Percentiles rank a stretch among this genome's conserved stretches.
Conservation (phyloP, 495 filamentous ascomycete species). For the Hypoxylon rickii region DNA sequence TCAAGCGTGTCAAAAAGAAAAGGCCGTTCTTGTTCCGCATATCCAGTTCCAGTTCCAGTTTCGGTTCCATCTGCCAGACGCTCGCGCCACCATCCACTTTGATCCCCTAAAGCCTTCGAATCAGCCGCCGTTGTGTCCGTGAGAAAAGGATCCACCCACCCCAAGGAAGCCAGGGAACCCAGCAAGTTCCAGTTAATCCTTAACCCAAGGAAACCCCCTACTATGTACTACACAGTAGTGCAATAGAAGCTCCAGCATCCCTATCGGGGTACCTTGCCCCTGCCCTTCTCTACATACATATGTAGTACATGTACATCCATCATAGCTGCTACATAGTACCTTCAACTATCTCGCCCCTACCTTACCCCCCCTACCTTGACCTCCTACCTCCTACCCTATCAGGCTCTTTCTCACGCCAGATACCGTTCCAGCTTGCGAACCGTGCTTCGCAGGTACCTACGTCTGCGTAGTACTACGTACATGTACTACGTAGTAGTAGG, state of each 20-base stretch:
- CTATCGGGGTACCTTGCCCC: conserved; percentile 28
- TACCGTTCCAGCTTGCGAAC: conserved; percentile 32
- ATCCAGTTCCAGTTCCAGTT: too few species aligned
- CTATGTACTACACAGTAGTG: conserved; percentile 1
- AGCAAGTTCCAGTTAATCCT: background rate
- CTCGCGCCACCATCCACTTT: conserved; percentile 26
- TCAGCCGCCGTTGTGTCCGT: conserved; percentile 19
- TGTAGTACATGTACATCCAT: too few species aligned
- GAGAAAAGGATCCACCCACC: conserved; percentile 19
- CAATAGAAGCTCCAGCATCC: conserved; percentile 29
- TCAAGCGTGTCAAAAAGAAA: background rate
- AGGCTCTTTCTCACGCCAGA: conserved; percentile 22
- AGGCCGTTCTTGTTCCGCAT: background rate
- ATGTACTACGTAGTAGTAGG: too few species aligned
- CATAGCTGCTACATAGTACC: too few species aligned
- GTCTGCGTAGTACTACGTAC: too few species aligned
- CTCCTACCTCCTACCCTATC: conserved; percentile 33
- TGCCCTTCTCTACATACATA: background rate
- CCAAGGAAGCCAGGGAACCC: background rate
- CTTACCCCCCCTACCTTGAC: too few species aligned
- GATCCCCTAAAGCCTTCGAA: conserved; percentile 22
- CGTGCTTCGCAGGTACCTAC: conserved; percentile 13
- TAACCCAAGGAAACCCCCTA: background rate
- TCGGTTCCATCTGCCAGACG: conserved; percentile 16
- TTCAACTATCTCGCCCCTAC: conserved; percentile 4